Percentiles rank a stretch among this genome's conserved stretches.
These are phyloP conservation scores for Beauveria bassiana DNA, from an alignment of 2,329 filamentous ascomycete genomes.

Conservation along the genomic window DNA sequence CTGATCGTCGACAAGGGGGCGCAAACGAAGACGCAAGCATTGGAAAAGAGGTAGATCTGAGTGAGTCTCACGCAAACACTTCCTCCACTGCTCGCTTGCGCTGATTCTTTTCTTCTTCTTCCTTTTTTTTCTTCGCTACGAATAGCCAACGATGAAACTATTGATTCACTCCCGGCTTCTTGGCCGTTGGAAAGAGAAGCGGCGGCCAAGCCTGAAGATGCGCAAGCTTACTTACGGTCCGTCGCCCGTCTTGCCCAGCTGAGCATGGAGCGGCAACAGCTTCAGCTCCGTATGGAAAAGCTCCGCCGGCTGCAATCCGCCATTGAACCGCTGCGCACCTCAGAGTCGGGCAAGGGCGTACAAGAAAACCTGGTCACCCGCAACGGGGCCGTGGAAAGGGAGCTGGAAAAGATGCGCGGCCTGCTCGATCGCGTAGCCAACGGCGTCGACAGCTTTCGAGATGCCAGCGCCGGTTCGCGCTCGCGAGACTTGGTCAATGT, in stretches of 20 bases:
- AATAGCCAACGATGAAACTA: constrained; percentile 33
- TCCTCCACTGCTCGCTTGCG: neutral
- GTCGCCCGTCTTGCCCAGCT: constrained; percentile 42
- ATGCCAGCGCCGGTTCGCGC: constrained; percentile 15
- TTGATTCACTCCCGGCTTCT: constrained; percentile 37
- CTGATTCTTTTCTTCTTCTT: neutral
- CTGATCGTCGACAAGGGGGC: constrained; percentile 31
- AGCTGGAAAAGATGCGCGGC: constrained; percentile 59
- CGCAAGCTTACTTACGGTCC: constrained; percentile 43
- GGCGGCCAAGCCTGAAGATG: constrained; percentile 35
- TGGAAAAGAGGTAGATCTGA: constrained; percentile 35
- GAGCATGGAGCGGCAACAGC: constrained; percentile 27
- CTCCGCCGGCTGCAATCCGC: constrained; percentile 41
- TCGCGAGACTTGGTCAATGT: constrained; percentile 18
- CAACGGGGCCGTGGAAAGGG: constrained; percentile 56
- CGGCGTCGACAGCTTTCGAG: constrained; percentile 34
- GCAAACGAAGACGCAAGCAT: constrained; percentile 29
- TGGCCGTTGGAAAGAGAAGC: constrained; percentile 37
- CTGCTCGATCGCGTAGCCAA: constrained; percentile 53
- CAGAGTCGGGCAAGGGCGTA: constrained; percentile 30
- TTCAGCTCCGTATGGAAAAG: constrained; percentile 35
- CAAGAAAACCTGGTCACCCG: constrained; percentile 62
- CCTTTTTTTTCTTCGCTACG: neutral
- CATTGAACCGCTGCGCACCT: constrained; percentile 34
- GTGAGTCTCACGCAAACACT: constrained; percentile 23